A percentile compares a stretch with the other conserved stretches of the same genome.
These are phyloP conservation scores for Lolium rigidum DNA, from an alignment of 176 grass and related monocot species.

Conservation along the genomic window DNA sequence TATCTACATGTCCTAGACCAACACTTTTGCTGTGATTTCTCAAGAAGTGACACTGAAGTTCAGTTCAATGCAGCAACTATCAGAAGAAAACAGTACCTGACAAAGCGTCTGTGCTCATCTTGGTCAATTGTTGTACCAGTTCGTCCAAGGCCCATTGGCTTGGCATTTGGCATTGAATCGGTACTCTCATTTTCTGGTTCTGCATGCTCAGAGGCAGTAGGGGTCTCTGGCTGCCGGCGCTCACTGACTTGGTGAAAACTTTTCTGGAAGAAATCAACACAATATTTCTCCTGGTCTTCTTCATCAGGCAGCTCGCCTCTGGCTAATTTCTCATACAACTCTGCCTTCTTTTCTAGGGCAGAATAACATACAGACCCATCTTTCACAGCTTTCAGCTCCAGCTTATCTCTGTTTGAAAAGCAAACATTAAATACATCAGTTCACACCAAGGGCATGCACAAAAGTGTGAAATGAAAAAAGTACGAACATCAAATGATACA, in stretches of 20 bases:
- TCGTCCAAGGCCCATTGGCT: slow-evolving; percentile 69
- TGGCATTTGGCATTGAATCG: slow-evolving; percentile 51
- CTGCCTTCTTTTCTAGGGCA: slow-evolving; percentile 89
- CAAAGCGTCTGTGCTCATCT: slow-evolving; percentile 92
- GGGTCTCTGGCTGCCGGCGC: slow-evolving; percentile 49
- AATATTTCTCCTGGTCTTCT: slow-evolving; percentile 94
- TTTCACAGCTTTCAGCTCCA: slow-evolving; percentile 88
- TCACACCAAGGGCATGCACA: slow-evolving; percentile 4
- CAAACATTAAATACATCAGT: slow-evolving; percentile 19
- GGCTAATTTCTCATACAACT: slow-evolving; percentile 85
- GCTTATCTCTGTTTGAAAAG: slow-evolving; percentile 76
- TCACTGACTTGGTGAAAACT: slow-evolving; percentile 56
- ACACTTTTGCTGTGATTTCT: not conserved
- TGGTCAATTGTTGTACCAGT: slow-evolving; percentile 58
- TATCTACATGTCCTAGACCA: not conserved
- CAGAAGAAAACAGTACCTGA: slow-evolving; percentile 71
- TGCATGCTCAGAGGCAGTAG: slow-evolving; percentile 26
- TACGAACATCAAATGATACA: not conserved
- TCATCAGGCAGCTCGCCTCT: slow-evolving; percentile 83
- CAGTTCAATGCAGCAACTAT: not conserved
- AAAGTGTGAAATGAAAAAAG: not conserved
- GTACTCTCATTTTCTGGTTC: slow-evolving; percentile 60
- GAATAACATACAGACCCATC: slow-evolving; percentile 82
- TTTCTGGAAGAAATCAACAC: slow-evolving; percentile 97
- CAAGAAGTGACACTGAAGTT: slow-evolving; percentile 2